These are phyloP conservation scores for Suillus variegatus DNA, from an alignment of 768 basidiomycete genomes.

Conservation along the genomic window DNA sequence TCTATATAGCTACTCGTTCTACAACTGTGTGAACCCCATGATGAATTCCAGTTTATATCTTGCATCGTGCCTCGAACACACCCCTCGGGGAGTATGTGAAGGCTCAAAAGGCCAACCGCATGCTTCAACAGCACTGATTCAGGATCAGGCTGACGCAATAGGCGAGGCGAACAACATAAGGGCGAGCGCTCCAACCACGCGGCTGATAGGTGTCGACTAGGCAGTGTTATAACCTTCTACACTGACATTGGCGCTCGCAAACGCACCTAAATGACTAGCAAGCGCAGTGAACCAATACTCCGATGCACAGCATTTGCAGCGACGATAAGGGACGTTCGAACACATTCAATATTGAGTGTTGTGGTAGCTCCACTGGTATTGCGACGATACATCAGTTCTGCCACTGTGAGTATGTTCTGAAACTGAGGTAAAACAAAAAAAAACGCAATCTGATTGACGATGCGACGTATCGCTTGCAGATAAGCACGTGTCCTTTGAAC, in stretches of 20 bases:
- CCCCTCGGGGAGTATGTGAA: background rate
- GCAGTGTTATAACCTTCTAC: background rate
- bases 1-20: slow-evolving; percentile 6
- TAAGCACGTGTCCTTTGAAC: background rate
- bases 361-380: background rate
- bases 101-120: background rate
- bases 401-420: background rate
- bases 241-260: background rate
- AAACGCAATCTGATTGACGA: background rate
- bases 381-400: background rate
- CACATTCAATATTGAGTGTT: background rate
- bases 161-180: background rate
- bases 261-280: background rate
- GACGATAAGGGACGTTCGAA: background rate
- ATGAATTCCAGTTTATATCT: background rate
- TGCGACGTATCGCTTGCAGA: background rate
- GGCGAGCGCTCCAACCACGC: background rate
- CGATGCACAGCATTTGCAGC: background rate
- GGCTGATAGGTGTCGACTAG: background rate
- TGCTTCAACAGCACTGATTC: background rate
- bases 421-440: background rate
- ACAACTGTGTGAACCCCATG: slow-evolving; percentile 1
- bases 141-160: background rate
- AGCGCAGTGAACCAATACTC: background rate
- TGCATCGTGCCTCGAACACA: slow-evolving; percentile 1